Base-by-base conservation (phyloP, 768 basidiomycete species). In the Termitomyces sp. region DNA sequence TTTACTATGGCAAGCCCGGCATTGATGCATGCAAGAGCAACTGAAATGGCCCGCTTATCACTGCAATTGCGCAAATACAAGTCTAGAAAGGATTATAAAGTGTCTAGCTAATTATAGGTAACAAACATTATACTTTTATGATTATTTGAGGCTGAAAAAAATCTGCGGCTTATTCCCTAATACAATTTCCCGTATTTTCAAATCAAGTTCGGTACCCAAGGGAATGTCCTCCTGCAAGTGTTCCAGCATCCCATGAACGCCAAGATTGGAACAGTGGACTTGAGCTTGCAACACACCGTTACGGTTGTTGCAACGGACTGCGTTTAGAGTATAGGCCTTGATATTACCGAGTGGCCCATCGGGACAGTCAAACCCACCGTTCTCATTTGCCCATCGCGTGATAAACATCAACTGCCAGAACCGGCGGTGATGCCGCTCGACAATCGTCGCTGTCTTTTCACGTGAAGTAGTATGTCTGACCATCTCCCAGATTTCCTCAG, bases 401-500 rank as follows among this genome's bases (percentile, higher is more conserved):
- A 83, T 62, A 60, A 72, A 75, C 64, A 71, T 63, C 14, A 74
- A 58, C 16, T 65, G 64, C 73, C 75, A 79, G 60, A 72, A 78
- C 33, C 61, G 59, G 0, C 43, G 23, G 56, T 83, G 75, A 2
- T 61, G 63, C 20, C 67, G 63, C 23, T 75, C 67, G 7, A 69
- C 63, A 5, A 71, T 67, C 56, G 69, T 73, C 46, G 63, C 51
- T 35, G 69, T 64, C 38, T 64, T 70, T 56, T 85, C 82, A 47
- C 65, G 68, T 32, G 66, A 63, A 48, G 67, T 69, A 40, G 80
- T 66, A 41, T 79, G 68, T 1, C 71, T 63, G 9, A 72, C 77
- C 57, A 82, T 75, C 12, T 67, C 69, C 65, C 72, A 68, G 66
- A 92, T 64, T 70, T 79, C 80, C 33, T 75, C 72, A 3, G 64